phyloP scores from a whole-genome alignment of 257 asterid species.

The Penstemon newberryi region DNA sequence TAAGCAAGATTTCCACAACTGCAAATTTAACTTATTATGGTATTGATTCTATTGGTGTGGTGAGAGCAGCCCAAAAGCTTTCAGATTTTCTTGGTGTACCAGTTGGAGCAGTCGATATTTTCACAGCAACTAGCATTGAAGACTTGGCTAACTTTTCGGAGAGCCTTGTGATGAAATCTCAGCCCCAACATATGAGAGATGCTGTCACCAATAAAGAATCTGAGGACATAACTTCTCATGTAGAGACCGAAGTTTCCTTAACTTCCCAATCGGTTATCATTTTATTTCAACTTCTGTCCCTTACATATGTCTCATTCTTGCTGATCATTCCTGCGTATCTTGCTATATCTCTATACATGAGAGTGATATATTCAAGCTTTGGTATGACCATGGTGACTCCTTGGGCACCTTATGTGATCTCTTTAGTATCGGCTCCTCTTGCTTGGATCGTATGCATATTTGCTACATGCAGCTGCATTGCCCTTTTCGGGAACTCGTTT shows the following conservation, averaged over 20 bases:
- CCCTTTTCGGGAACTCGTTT: slow-evolving; percentile 64
- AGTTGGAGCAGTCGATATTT: slow-evolving; percentile 86
- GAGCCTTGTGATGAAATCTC: slow-evolving; percentile 51
- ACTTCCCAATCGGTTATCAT: slow-evolving; percentile 42
- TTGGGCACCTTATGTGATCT: slow-evolving; percentile 40
- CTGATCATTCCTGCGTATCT: slow-evolving; percentile 60
- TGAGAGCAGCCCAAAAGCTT: slow-evolving; percentile 89
- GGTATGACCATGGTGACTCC: slow-evolving; percentile 31
- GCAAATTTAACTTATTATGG: slow-evolving; percentile 72
- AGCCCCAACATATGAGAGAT: slow-evolving; percentile 39
- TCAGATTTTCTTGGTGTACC: slow-evolving; percentile 77
- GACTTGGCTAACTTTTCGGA: slow-evolving; percentile 77
- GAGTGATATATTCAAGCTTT: slow-evolving; percentile 33
- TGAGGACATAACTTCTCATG: slow-evolving; percentile 41
- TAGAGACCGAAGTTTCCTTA: slow-evolving; percentile 47
- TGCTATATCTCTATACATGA: slow-evolving; percentile 44
- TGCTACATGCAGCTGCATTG: slow-evolving; percentile 54
- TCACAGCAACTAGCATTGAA: slow-evolving; percentile 77
- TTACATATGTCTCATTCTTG: slow-evolving; percentile 49
- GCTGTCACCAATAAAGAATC: slow-evolving; percentile 32
- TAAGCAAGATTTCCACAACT: slow-evolving; percentile 57
- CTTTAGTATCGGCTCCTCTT: slow-evolving; percentile 55
- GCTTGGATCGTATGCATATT: slow-evolving; percentile 71
- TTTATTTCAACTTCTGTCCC: slow-evolving; percentile 56
- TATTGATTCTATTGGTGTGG: slow-evolving; percentile 92